phyloP scores from a whole-genome alignment of 2,329 filamentous ascomycete species.

The Colletotrichum camelliae region DNA sequence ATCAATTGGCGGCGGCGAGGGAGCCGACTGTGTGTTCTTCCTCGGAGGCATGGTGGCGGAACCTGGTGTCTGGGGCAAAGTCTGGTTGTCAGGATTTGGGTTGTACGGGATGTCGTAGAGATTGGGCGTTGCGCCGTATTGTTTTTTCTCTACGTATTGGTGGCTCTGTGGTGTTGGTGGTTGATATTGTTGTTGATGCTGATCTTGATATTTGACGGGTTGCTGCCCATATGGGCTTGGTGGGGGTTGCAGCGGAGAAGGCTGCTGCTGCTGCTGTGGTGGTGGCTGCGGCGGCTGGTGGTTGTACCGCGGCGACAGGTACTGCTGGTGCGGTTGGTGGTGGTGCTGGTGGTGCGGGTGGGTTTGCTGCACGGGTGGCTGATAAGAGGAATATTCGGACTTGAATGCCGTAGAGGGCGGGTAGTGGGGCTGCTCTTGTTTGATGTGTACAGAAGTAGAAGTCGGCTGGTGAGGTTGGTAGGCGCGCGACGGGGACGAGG shows the following conservation, averaged over 20 bases:
- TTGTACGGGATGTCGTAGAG: constrained; percentile 17
- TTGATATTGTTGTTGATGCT: constrained; percentile 11
- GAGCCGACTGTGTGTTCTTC: constrained; percentile 41
- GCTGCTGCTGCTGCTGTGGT: constrained; percentile 23
- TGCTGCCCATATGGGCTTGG: constrained; percentile 16
- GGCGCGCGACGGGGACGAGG: constrained; percentile 14
- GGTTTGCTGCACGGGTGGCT: constrained; percentile 26
- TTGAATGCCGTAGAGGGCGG: constrained; percentile 22
- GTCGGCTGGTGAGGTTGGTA: constrained; percentile 20
- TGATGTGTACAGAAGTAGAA: constrained; percentile 23
- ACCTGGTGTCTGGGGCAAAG: constrained; percentile 21
- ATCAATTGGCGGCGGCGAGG: constrained; percentile 49
- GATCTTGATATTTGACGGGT: constrained; percentile 9
- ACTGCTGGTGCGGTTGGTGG: constrained; percentile 26
- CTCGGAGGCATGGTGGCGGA: constrained; percentile 41
- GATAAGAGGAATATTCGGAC: constrained; percentile 14
- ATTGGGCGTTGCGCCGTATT: not conserved
- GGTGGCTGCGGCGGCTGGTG: constrained; percentile 19
- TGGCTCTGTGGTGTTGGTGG: constrained; percentile 14
- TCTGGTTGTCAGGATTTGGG: constrained; percentile 7
- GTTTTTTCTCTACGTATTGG: not conserved
- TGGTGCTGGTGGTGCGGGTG: constrained; percentile 35
- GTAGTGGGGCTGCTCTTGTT: constrained; percentile 22
- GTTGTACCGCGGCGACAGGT: constrained; percentile 25
- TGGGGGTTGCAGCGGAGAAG: constrained; percentile 21